Evolutionary conservation across 2,329 filamentous ascomycete species (phyloP).

Genomic region (Cordyceps pruinosa): DNA sequence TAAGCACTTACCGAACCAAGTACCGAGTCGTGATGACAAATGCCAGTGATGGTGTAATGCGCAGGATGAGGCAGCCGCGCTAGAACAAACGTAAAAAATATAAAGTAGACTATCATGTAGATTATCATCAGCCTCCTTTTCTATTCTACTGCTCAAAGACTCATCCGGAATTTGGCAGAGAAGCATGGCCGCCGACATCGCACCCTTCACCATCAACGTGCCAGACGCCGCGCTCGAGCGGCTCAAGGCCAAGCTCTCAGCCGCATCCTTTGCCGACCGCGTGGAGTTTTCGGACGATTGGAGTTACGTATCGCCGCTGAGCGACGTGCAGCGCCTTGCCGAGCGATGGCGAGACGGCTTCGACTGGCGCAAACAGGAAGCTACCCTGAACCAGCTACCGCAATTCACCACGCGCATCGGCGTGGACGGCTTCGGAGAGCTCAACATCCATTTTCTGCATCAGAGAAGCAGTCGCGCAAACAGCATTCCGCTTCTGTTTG

Average conservation of each 20-base stretch:
- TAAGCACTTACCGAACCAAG: too few relatives aligned
- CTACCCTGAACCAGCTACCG: constrained; percentile 49
- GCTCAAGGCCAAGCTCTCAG: constrained; percentile 27
- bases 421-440: constrained; percentile 49
- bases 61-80: too few relatives aligned
- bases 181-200: constrained; percentile 17
- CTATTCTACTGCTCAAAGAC: too few relatives aligned
- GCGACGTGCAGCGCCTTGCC: constrained; percentile 29
- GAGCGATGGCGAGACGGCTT: constrained; percentile 40
- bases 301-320: constrained; percentile 26
- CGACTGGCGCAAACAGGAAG: constrained; percentile 56
- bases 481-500: constrained; percentile 59
- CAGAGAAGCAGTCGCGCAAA: constrained; percentile 41
- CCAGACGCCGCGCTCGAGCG: constrained; percentile 24
- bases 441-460: constrained; percentile 60
- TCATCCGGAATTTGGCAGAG: too few relatives aligned
- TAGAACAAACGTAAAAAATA: too few relatives aligned
- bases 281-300: constrained; percentile 29
- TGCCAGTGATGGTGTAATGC: too few relatives aligned
- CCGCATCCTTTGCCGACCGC: constrained; percentile 23
- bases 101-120: too few relatives aligned
- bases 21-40: too few relatives aligned
- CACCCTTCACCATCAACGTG: constrained; percentile 29
- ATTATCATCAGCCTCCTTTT: too few relatives aligned
- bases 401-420: constrained; percentile 48